Evolutionary conservation across 202 grass and related monocot genomes (phyloP), one percentile per base, ranked within the genome.

Genomic region (Saccharum hybrid): DNA sequence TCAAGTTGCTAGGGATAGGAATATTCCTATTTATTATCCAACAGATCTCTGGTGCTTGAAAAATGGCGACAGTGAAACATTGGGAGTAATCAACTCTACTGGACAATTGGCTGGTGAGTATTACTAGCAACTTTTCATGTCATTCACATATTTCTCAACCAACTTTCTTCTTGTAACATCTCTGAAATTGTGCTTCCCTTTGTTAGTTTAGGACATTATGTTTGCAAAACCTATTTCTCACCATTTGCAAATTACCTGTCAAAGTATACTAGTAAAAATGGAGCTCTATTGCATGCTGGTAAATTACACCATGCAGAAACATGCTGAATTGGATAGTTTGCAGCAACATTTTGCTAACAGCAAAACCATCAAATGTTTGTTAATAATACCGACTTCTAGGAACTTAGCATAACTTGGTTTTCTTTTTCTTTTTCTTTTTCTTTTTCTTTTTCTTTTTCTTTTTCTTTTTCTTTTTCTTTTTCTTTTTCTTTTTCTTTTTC

Each of bases 11-110:
- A 70, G 75, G 36, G 52, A 72, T 28, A 88, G 90, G 63, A 92
- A 95, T 21, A 66, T 95, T 75, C 88, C 79, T 60, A 93, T 98
- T 77, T 94, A 93, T 86, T 93, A 91, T 87, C 95, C 93, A 66
- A 90, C 83, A 81, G 95, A 98, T 72, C 45, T 90, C 63, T 66
- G 83, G 76, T 98, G 88, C 67, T 72, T 86, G 71, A 88, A 91
- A 63, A 89, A 88, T 79, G 79, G 66, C 16, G 81, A 83, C 72
- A 54, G 76, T 63, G 77, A 81, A 45, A 75, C 73, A 41, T 3
- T 65, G 16, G 66, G 85, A 77, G 85, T 87, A 63, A 83, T 93
- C 76, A 51, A 52, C 74, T 91, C 85, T 22, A 79, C 72, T 87
- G 77, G 83, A 68, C 82, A 93, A 77, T 80, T 84, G 38, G 43